Base-by-base conservation (phyloP, 257 asterid species). In the Rhazya stricta region DNA sequence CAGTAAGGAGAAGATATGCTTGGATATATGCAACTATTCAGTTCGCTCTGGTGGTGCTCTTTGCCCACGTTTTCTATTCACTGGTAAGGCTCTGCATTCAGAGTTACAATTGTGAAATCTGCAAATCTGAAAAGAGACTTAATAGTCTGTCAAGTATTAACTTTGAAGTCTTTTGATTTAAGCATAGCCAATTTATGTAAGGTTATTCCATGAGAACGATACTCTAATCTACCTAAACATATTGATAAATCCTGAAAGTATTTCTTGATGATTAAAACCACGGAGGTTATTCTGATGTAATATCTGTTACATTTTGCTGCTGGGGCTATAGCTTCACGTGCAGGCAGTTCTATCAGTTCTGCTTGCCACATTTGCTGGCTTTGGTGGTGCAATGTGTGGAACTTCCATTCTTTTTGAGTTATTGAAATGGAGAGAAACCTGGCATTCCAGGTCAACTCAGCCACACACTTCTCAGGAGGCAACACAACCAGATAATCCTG, bases 351-450 rank as follows among this genome's bases (percentile, higher is more conserved):
- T 91, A 72, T 79, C 98, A 0, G 91, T 89, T 77, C 88, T 91
- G 70, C 89, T 93, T 7, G 97, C 95, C 19, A 87, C 96, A 32
- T 89, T 91, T 83, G 91, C 90, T 68, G 97, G 98, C 48, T 91
- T 93, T 79, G 98, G 96, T 78, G 95, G 97, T 56, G 84, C 90
- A 65, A 89, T 93, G 97, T 89, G 94, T 62, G 96, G 93, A 51
- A 89, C 96, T 65, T 89, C 93, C 23, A 74, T 93, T 56, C 32
- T 91, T 67, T 84, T 81, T 27, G 94, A 92, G 86, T 70, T 91
- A 34, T 63, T 81, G 21, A 93, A 85, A 81, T 87, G 91, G 90
- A 91, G 93, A 79, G 73, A 81, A 66, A 70, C 77, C 39, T 77
- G 78, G 86, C 74, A 54, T 71, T 23, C 76, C 45, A 62, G 73